Evolutionary conservation across 495 filamentous ascomycete genomes (phyloP).

Genomic region (Xylaria nigripes): DNA sequence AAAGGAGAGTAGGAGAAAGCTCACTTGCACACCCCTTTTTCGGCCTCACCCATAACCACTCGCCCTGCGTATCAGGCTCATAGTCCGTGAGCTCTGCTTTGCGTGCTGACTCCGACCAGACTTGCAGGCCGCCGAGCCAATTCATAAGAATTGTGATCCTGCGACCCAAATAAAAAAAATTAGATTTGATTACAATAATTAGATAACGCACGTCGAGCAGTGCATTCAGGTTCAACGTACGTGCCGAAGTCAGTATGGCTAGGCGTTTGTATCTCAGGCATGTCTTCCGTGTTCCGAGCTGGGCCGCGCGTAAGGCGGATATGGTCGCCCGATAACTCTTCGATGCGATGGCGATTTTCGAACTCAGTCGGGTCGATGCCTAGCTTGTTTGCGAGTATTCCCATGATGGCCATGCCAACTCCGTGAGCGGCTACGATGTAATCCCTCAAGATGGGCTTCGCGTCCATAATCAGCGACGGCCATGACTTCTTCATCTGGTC

Average conservation of each 20-base stretch:
- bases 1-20: neutral
- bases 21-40: constrained; percentile 43
- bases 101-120: constrained; percentile 37
- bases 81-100: constrained; percentile 16
- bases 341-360: constrained; percentile 41
- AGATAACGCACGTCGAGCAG: constrained; percentile 25
- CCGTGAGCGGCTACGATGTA: constrained; percentile 45
- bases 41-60: constrained; percentile 55
- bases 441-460: constrained; percentile 32
- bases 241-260: constrained; percentile 30
- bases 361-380: constrained; percentile 42
- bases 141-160: constrained; percentile 54
- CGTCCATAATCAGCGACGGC: constrained; percentile 36
- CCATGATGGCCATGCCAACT: constrained; percentile 41
- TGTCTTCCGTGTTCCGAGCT: constrained; percentile 17
- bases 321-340: constrained; percentile 47
- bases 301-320: constrained; percentile 41
- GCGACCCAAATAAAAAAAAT: neutral
- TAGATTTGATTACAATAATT: neutral
- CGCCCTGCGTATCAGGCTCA: constrained; percentile 28
- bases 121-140: constrained; percentile 52
- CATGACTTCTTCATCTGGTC: constrained; percentile 34
- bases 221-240: no score
- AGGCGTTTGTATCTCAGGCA: constrained; percentile 28
- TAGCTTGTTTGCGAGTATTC: constrained; percentile 43